phyloP scores from a whole-genome alignment of 495 filamentous ascomycete genomes.

The Aspergillus sparsus region DNA sequence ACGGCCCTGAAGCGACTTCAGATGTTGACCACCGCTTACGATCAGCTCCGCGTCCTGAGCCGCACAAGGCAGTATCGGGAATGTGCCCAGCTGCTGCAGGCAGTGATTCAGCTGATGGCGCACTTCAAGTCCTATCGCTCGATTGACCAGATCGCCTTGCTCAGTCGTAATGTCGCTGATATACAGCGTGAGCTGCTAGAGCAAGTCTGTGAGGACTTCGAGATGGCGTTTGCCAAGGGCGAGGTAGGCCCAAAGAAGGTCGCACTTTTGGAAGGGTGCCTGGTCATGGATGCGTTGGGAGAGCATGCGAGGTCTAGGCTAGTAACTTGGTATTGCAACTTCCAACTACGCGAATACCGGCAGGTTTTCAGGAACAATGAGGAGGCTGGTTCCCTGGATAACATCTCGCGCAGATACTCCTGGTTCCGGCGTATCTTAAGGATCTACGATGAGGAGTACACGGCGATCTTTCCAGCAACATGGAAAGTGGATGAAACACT shows the following conservation, averaged over 20 bases:
- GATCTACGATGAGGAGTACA: constrained; percentile 93
- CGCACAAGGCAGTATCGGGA: constrained; percentile 91
- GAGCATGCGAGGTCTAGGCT: constrained; percentile 82
- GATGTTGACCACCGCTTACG: constrained; percentile 98
- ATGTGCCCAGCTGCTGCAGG: constrained; percentile 91
- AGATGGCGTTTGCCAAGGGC: constrained; percentile 88
- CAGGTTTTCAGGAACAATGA: constrained; percentile 95
- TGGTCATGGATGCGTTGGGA: constrained; percentile 93
- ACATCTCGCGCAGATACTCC: constrained; percentile 90
- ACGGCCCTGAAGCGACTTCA: constrained; percentile 95
- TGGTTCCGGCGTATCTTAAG: constrained; percentile 97
- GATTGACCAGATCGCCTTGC: constrained; percentile 94
- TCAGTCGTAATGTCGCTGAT: constrained; percentile 91
- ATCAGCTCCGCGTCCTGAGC: constrained; percentile 83
- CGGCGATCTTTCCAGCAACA: constrained; percentile 77
- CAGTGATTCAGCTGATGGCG: constrained; percentile 95
- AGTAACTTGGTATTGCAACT: constrained; percentile 97
- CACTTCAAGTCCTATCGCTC: constrained; percentile 98
- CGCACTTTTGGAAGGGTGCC: constrained; percentile 80
- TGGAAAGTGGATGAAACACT: constrained; percentile 92
- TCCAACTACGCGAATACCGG: constrained; percentile 91
- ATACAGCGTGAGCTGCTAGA: constrained; percentile 92
- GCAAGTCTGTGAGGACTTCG: constrained; percentile 98
- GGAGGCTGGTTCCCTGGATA: constrained; percentile 95
- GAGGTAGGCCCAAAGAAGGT: constrained; percentile 71